Percentiles rank a stretch among this genome's conserved stretches.
Conservation (phyloP, 1,139 yeast species). For the Yamadazyma sp. region DNA sequence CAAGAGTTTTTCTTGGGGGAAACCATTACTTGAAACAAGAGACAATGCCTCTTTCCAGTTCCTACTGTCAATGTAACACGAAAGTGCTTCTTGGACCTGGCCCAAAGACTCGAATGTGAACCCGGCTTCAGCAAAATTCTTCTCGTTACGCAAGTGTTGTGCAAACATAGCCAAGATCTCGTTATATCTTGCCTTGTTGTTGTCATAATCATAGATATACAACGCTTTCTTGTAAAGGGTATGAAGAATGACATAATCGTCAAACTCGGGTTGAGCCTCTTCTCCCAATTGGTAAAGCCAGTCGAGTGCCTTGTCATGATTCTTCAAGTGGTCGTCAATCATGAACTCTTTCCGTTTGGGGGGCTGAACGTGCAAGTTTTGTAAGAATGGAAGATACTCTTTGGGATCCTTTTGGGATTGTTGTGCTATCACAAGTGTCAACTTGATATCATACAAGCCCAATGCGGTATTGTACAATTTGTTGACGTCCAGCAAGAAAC, state of each 20-base stretch:
- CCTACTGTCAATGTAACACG: slow-evolving; percentile 65
- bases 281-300: slow-evolving; percentile 58
- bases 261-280: slow-evolving; percentile 56
- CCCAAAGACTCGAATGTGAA: slow-evolving; percentile 71
- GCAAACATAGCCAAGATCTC: slow-evolving; percentile 65
- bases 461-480: slow-evolving; percentile 75
- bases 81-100: slow-evolving; percentile 59
- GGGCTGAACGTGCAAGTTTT: slow-evolving; percentile 67
- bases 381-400: slow-evolving; percentile 91
- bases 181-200: slow-evolving; percentile 44
- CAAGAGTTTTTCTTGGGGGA: slow-evolving; percentile 29
- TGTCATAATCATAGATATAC: slow-evolving; percentile 57
- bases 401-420: slow-evolving; percentile 97
- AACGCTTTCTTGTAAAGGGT: slow-evolving; percentile 73
- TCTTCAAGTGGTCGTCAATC: slow-evolving; percentile 77
- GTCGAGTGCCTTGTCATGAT: slow-evolving; percentile 63
- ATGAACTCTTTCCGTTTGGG: slow-evolving; percentile 68
- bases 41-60: slow-evolving; percentile 86
- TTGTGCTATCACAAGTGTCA: slow-evolving; percentile 85
- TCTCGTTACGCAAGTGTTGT: slow-evolving; percentile 50
- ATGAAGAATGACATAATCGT: slow-evolving; percentile 71
- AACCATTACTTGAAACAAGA: slow-evolving; percentile 45
- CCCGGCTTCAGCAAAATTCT: slow-evolving; percentile 72
- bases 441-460: slow-evolving; percentile 77
- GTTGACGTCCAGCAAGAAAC: slow-evolving; percentile 90